Evolutionary conservation across 768 basidiomycete species (phyloP), one percentile per base, ranked within the genome.

Genomic region (Termitomyces sp.): DNA sequence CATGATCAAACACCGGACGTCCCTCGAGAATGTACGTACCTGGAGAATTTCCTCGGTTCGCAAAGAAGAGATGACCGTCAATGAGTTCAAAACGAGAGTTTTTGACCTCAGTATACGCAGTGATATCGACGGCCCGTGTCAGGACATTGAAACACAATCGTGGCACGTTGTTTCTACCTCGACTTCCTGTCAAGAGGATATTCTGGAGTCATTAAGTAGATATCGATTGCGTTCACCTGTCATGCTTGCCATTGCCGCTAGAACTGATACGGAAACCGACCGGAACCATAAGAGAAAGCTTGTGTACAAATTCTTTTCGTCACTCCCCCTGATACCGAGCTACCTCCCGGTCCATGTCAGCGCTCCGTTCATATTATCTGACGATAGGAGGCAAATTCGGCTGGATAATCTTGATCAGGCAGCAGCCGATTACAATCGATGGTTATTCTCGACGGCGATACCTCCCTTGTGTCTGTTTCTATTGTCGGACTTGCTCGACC

Each of bases 261-360:
- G 74, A 17, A 59, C 81, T 15, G 77, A 77, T 14, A 73, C 67
- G 1, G 59, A 62, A 40, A 57, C 70, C 37, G 63, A 65, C 5
- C 40, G 48, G 52, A 57, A 11, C 32, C 59, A 38, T 4, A 34
- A 38, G 60, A 59, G 57, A 34, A 38, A 3, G 50, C 42, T 12
- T 12, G 58, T 34, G 45, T 65, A 63, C 53, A 68, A 72, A n/a
- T 71, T 84, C 20, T 83, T 82, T 58, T 77, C 80, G 8, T 76
- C 72, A 0, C 69, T 84, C 7, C 82, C 81, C 0, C 71, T 83
- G 2, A 76, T 77, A 4, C 29, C 66, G 3, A 79, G 73, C 4
- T 66, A 73, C 4, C 69, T 84, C 0, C 81, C 82, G 0, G 72
- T 79, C 1, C 82, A 84, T 61, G 66, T 83, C 9, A 76, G 75